A percentile compares a stretch with the other conserved stretches of the same genome.
These are phyloP conservation scores for Yamadazyma phyllophila DNA, from an alignment of 805 yeast species.

Conservation along the genomic window DNA sequence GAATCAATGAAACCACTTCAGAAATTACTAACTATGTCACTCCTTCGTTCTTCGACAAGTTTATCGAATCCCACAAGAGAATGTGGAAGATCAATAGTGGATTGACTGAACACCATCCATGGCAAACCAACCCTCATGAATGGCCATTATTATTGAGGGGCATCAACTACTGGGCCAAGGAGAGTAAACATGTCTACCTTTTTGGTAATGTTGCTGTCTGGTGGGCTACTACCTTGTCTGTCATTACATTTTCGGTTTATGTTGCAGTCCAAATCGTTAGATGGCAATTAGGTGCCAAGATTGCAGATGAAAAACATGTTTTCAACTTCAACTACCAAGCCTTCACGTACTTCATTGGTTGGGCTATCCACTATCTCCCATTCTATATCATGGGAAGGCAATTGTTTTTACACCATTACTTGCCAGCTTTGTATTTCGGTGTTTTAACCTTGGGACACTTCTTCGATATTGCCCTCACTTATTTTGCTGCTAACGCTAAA, in stretches of 20 bases:
- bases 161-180: constrained; percentile 73
- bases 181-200: constrained; percentile 61
- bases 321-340: constrained; percentile 65
- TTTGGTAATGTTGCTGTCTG: constrained; percentile 78
- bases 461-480: constrained; percentile 49
- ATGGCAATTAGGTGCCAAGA: constrained; percentile 56
- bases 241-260: constrained; percentile 50
- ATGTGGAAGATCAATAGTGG: constrained; percentile 81
- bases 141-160: constrained; percentile 81
- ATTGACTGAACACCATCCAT: constrained; percentile 64
- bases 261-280: constrained; percentile 46
- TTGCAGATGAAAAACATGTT: constrained; percentile 51
- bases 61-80: constrained; percentile 61
- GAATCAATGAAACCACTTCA: constrained; percentile 26
- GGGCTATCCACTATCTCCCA: constrained; percentile 70
- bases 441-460: constrained; percentile 72
- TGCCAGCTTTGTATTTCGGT: constrained; percentile 90
- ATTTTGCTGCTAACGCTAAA: constrained; percentile 36
- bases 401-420: constrained; percentile 87
- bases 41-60: constrained; percentile 55
- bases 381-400: constrained; percentile 90
- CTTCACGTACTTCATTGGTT: constrained; percentile 63
- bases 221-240: constrained; percentile 65
- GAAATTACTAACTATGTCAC: constrained; percentile 46
- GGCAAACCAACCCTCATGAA: constrained; percentile 66